phyloP scores from a whole-genome alignment of 805 yeast genomes.

The Lipomyces orientalis region DNA sequence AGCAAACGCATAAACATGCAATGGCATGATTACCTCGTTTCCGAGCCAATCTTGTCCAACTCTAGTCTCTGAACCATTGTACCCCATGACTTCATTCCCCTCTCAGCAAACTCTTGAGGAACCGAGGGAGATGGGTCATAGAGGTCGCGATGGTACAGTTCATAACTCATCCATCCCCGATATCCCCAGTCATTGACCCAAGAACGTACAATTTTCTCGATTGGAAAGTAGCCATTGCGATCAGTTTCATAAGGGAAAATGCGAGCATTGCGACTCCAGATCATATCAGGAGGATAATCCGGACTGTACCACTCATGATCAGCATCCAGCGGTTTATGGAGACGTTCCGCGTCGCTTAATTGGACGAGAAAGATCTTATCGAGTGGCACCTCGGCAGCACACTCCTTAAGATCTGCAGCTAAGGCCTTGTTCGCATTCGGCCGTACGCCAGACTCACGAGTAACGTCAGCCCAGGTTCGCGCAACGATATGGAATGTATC shows the following conservation, averaged over 20 bases:
- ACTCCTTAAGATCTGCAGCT: slow-evolving; percentile 17
- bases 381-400: slow-evolving; percentile 25
- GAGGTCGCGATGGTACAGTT: slow-evolving; percentile 6
- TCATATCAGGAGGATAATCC: slow-evolving; percentile 10
- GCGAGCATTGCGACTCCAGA: slow-evolving; percentile 23
- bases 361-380: slow-evolving; percentile 43
- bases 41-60: slow-evolving; percentile 1
- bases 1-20: not conserved
- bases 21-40: not conserved
- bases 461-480: slow-evolving; percentile 32
- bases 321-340: slow-evolving; percentile 13
- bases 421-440: slow-evolving; percentile 27
- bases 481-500: slow-evolving; percentile 45
- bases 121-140: slow-evolving; percentile 4
- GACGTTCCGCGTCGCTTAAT: slow-evolving; percentile 40
- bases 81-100: slow-evolving; percentile 18
- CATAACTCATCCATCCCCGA: slow-evolving; percentile 17
- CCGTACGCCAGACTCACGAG: slow-evolving; percentile 14
- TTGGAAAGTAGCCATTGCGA: slow-evolving; percentile 15
- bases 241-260: slow-evolving; percentile 17
- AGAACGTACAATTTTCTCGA: slow-evolving; percentile 5
- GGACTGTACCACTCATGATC: slow-evolving; percentile 11
- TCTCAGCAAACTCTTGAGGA: slow-evolving; percentile 5
- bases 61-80: slow-evolving; percentile 8
- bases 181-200: slow-evolving; percentile 19